A percentile compares a stretch with the other conserved stretches of the same genome.
Conservation (phyloP, 1,139 yeast genomes). For the Sugiyamaella pinicola region DNA sequence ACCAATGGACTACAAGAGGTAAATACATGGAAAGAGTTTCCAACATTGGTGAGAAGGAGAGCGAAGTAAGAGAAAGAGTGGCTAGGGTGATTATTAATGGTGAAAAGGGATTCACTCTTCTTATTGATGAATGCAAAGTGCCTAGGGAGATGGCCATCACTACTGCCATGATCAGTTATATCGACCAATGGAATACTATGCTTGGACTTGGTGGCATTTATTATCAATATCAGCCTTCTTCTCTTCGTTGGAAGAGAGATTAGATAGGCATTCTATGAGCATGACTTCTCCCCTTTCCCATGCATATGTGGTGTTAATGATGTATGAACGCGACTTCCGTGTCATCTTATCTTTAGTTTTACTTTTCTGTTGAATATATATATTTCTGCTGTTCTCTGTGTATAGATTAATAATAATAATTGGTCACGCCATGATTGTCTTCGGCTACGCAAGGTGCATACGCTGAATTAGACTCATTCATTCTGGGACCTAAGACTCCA, state of each 20-base stretch:
- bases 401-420: too few species aligned
- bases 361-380: too few species aligned
- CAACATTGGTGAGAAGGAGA: constrained; percentile 61
- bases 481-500: too few species aligned
- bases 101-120: constrained; percentile 54
- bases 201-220: constrained; percentile 64
- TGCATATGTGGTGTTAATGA: not conserved
- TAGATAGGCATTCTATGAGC: too few species aligned
- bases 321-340: too few species aligned
- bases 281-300: too few species aligned
- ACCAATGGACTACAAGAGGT: constrained; percentile 67
- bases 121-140: constrained; percentile 56
- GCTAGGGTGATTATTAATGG: constrained; percentile 55
- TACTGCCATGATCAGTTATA: constrained; percentile 59
- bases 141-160: constrained; percentile 58
- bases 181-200: constrained; percentile 69
- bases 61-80: constrained; percentile 62
- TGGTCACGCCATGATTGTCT: too few species aligned
- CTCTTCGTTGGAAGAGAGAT: constrained; percentile 63
- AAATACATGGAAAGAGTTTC: constrained; percentile 58
- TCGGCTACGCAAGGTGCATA: too few species aligned
- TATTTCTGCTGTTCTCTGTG: too few species aligned
- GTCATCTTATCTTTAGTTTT: too few species aligned
- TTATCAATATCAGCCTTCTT: constrained; percentile 53
- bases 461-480: too few species aligned